Evolutionary conservation across 306 rosid genomes (phyloP).

Genomic region (Prunus fruticosa): DNA sequence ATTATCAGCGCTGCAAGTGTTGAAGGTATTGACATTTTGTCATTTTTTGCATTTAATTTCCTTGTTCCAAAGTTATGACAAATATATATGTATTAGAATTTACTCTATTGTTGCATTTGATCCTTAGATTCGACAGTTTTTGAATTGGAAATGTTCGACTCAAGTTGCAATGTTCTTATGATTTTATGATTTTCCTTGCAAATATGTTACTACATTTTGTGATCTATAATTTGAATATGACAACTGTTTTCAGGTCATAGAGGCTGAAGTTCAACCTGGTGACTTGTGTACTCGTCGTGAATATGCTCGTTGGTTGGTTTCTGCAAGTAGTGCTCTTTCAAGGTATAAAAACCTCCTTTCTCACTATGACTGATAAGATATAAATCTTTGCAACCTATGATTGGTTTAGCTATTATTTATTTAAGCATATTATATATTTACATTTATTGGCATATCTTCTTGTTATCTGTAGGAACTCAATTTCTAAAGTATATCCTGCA

Average conservation of each 20-base stretch:
- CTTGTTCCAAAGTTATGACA: neutral
- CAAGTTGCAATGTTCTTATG: constrained; percentile 4
- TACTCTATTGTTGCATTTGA: neutral
- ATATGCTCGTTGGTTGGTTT: constrained; percentile 94
- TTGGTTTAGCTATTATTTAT: constrained; percentile 14
- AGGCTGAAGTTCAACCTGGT: constrained; percentile 78
- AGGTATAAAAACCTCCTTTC: constrained; percentile 48
- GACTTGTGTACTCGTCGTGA: constrained; percentile 95
- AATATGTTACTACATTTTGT: neutral
- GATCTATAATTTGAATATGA: neutral
- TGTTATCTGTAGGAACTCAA: constrained; percentile 54
- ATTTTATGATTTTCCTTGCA: neutral
- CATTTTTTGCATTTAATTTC: neutral
- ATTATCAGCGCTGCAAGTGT: constrained; percentile 80
- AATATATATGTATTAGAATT: neutral
- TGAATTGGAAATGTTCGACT: constrained; percentile 7
- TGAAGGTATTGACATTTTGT: constrained; percentile 57
- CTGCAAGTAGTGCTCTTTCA: constrained; percentile 91
- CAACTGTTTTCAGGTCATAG: constrained; percentile 65
- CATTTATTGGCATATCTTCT: constrained; percentile 17
- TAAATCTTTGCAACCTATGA: constrained; percentile 5
- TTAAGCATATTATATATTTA: constrained; percentile 8
- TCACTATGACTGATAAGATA: constrained; percentile 8
- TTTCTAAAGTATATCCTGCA: constrained; percentile 93
- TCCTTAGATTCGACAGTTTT: neutral